A percentile compares a stretch with the other conserved stretches of the same genome.
Evolutionary conservation across 345 rosid genomes (phyloP).

Genomic region (Aethionema arabicum): DNA sequence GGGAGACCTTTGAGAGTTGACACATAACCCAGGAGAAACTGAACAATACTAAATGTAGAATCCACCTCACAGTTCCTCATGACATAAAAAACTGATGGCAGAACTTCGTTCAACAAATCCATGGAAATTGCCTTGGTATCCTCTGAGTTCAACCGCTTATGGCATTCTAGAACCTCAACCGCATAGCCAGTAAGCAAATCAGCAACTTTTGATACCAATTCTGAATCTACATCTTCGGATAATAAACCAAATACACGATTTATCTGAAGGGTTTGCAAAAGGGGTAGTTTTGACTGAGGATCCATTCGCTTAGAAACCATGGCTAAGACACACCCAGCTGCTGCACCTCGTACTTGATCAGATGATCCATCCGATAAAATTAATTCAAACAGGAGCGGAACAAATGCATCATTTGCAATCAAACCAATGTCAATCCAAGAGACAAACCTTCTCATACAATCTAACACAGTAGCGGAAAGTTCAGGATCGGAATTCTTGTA

Average conservation of each 20-base stretch:
- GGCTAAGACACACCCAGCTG: conserved; percentile 80
- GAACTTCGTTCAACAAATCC: conserved; percentile 79
- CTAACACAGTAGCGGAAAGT: conserved; percentile 64
- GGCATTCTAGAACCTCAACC: conserved; percentile 79
- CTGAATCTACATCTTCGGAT: conserved; percentile 60
- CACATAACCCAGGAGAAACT: conserved; percentile 78
- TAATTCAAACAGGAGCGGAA: conserved; percentile 75
- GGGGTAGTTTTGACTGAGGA: conserved; percentile 59
- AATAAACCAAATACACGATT: conserved; percentile 65
- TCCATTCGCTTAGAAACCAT: conserved; percentile 94
- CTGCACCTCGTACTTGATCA: conserved; percentile 76
- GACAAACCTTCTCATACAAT: conserved; percentile 76
- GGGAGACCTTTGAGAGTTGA: conserved; percentile 73
- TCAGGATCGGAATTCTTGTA: conserved; percentile 70
- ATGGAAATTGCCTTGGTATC: conserved; percentile 53
- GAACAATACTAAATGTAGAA: conserved; percentile 59
- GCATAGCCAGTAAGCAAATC: conserved; percentile 82
- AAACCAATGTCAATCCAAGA: conserved; percentile 93
- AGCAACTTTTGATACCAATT: conserved; percentile 58
- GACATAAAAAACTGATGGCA: conserved; percentile 74
- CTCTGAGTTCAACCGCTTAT: conserved; percentile 60
- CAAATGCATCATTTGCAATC: conserved; percentile 70
- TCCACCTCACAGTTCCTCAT: conserved; percentile 78
- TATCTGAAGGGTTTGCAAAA: conserved; percentile 68
- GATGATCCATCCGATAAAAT: conserved; percentile 59